Conservation (phyloP, 306 rosid species). For the Herpetospermum pedunculosum region DNA sequence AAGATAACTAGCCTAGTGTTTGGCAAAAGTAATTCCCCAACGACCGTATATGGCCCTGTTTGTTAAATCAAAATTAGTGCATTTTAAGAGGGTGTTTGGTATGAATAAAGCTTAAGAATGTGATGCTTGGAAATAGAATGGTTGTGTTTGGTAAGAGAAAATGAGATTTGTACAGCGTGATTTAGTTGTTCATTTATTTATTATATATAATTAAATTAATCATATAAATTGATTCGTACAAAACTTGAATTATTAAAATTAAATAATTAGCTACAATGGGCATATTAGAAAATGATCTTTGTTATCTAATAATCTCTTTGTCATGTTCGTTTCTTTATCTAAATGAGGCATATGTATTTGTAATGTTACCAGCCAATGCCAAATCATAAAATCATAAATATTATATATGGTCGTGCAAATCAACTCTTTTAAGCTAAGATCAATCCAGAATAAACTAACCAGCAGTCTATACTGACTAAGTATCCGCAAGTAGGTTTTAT, state of each 20-base stretch:
- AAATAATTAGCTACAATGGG: no score
- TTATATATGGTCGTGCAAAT: background rate
- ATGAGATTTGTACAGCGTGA: background rate
- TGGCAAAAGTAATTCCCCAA: background rate
- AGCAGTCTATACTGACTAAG: conserved; percentile 54
- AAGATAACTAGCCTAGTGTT: background rate
- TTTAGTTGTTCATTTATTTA: background rate
- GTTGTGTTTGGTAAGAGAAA: background rate
- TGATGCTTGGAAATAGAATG: background rate
- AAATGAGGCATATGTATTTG: background rate
- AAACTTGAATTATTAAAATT: no score
- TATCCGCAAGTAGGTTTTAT: conserved; percentile 47
- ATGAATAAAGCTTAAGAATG: background rate
- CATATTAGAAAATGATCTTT: background rate
- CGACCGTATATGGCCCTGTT: background rate
- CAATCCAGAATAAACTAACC: conserved; percentile 24
- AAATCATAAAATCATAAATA: background rate
- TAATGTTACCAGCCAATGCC: background rate
- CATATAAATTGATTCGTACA: no score
- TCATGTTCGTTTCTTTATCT: background rate
- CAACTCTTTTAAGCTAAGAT: background rate
- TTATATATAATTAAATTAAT: no score
- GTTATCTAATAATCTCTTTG: background rate
- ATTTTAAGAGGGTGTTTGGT: background rate
- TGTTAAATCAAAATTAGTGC: background rate